A percentile compares a stretch with the other conserved stretches of the same genome.
Evolutionary conservation across 2,329 filamentous ascomycete species (phyloP).

Genomic region (Aspergillus latus): DNA sequence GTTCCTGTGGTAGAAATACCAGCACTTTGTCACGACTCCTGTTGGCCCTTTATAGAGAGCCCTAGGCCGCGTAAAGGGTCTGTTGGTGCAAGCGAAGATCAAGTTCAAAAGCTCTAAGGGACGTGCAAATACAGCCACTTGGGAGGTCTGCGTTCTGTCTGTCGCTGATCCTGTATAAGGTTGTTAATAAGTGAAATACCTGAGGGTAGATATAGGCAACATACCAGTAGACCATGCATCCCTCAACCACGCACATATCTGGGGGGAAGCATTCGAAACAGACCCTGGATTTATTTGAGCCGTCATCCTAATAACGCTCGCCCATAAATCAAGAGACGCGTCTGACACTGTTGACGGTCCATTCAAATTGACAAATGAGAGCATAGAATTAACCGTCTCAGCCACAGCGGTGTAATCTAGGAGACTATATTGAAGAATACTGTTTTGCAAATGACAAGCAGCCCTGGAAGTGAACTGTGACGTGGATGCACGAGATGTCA

Average conservation of each 20-base stretch:
- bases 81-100: slow-evolving; percentile 68
- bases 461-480: slow-evolving; percentile 71
- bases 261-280: slow-evolving; percentile 65
- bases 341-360: slow-evolving; percentile 80
- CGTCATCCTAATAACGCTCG: slow-evolving; percentile 64
- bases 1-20: slow-evolving; percentile 43
- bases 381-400: slow-evolving; percentile 69
- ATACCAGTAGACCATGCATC: slow-evolving; percentile 78
- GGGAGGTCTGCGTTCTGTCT: slow-evolving; percentile 66
- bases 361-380: slow-evolving; percentile 75
- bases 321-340: slow-evolving; percentile 72
- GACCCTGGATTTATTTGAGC: slow-evolving; percentile 68
- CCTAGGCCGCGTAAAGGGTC: slow-evolving; percentile 31
- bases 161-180: slow-evolving; percentile 50
- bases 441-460: slow-evolving; percentile 70
- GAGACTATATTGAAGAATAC: slow-evolving; percentile 65
- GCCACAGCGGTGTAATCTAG: slow-evolving; percentile 66
- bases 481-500: slow-evolving; percentile 68
- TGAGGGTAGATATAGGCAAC: slow-evolving; percentile 27
- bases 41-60: slow-evolving; percentile 27
- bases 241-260: slow-evolving; percentile 78
- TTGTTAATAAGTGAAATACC: slow-evolving; percentile 14
- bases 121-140: slow-evolving; percentile 62
- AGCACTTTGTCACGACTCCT: slow-evolving; percentile 38
- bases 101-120: slow-evolving; percentile 67